phyloP scores from a whole-genome alignment of 2,329 filamentous ascomycete genomes.

The Apiospora kogelbergensis region DNA sequence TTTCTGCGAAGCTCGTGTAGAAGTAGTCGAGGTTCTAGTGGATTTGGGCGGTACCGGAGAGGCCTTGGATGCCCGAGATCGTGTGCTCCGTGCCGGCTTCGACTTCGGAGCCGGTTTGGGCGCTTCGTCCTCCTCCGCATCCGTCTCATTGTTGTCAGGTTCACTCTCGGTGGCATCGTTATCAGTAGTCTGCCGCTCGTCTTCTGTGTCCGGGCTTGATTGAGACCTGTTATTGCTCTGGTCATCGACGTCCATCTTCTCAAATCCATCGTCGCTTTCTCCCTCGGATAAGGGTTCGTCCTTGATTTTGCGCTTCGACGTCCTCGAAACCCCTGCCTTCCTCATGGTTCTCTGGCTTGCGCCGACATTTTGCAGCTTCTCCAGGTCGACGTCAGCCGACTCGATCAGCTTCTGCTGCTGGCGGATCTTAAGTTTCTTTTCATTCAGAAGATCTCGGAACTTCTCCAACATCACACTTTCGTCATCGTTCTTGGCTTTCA shows the following conservation, averaged over 20 bases:
- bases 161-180: constrained; percentile 43
- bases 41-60: not conserved
- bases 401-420: constrained; percentile 66
- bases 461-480: constrained; percentile 68
- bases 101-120: not conserved
- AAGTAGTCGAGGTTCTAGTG: not conserved
- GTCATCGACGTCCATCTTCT: constrained; percentile 51
- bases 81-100: constrained; percentile 13
- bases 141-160: constrained; percentile 31
- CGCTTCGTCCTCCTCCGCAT: not conserved
- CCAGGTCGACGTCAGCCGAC: constrained; percentile 41
- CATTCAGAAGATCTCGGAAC: constrained; percentile 69
- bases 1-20: not conserved
- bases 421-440: constrained; percentile 78
- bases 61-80: not conserved
- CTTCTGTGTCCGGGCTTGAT: constrained; percentile 35
- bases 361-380: constrained; percentile 32
- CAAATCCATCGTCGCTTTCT: constrained; percentile 46
- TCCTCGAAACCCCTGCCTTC: constrained; percentile 38
- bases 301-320: constrained; percentile 51
- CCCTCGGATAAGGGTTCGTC: constrained; percentile 35
- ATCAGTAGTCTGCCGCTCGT: constrained; percentile 38
- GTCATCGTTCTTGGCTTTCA: constrained; percentile 64
- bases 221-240: constrained; percentile 23
- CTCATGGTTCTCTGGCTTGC: constrained; percentile 21